Percentiles rank a stretch among this genome's conserved stretches.
Conservation (phyloP, 1,139 yeast species). For the Sugiyamaella castrensis region DNA sequence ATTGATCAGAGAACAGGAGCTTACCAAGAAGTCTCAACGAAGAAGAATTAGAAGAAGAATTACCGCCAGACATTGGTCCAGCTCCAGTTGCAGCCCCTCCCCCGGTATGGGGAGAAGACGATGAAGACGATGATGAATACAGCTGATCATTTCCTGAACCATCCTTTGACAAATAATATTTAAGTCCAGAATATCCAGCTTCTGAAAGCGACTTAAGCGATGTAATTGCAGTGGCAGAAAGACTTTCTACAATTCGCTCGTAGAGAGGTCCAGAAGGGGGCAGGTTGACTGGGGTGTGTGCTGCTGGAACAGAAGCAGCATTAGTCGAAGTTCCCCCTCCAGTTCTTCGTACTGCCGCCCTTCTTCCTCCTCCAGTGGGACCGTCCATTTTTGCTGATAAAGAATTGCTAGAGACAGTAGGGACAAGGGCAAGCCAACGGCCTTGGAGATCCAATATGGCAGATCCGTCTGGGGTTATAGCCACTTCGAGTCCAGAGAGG, state of each 20-base stretch:
- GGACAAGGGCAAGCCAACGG: constrained; percentile 31
- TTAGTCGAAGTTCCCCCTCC: too few relatives aligned
- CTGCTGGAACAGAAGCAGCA: background rate
- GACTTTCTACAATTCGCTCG: constrained; percentile 30
- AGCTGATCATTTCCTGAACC: constrained; percentile 4
- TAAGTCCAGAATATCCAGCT: constrained; percentile 33
- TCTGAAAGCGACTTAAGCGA: constrained; percentile 32
- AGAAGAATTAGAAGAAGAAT: background rate
- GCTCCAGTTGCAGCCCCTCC: background rate
- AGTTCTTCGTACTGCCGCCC: too few relatives aligned
- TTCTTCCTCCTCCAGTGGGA: background rate
- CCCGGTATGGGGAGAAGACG: too few relatives aligned
- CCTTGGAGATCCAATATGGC: constrained; percentile 30
- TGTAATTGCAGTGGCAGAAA: constrained; percentile 32
- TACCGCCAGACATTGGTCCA: background rate
- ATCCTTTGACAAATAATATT: constrained; percentile 26
- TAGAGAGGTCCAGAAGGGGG: constrained; percentile 34
- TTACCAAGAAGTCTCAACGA: constrained; percentile 9
- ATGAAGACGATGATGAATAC: background rate
- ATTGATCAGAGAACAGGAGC: constrained; percentile 8
- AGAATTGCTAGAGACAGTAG: constrained; percentile 4
- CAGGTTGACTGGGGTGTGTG: constrained; percentile 29
- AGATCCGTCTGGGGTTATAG: constrained; percentile 22
- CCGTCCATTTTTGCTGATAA: background rate
- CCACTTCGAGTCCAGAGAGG: constrained; percentile 28